These are phyloP conservation scores for Laguncularia racemosa DNA, from an alignment of 345 rosid genomes.

Conservation along the genomic window DNA sequence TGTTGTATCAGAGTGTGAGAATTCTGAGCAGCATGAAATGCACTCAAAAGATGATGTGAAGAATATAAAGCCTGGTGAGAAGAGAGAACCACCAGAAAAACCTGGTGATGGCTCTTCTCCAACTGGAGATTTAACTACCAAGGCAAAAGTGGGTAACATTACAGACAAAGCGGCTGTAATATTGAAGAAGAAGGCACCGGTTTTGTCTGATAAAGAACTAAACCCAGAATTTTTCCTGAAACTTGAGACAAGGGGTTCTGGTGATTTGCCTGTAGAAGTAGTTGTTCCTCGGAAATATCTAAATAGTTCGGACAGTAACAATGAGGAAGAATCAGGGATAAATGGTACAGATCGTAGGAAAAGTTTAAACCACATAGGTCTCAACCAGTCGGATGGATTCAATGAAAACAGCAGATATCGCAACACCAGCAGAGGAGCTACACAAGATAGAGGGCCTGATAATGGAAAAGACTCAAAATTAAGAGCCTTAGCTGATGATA, in stretches of 20 bases:
- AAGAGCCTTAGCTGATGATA: constrained; percentile 51
- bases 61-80: constrained; percentile 30
- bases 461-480: constrained; percentile 46
- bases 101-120: constrained; percentile 37
- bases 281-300: constrained; percentile 71
- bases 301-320: constrained; percentile 47
- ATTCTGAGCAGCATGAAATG: constrained; percentile 24
- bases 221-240: constrained; percentile 97
- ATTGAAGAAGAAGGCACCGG: constrained; percentile 88
- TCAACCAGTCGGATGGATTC: constrained; percentile 31
- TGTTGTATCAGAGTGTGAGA: constrained; percentile 22
- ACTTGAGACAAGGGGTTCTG: constrained; percentile 69
- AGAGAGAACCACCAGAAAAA: constrained; percentile 33
- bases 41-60: constrained; percentile 38
- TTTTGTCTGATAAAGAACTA: constrained; percentile 69
- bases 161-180: constrained; percentile 69
- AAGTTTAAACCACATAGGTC: constrained; percentile 38
- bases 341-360: constrained; percentile 39
- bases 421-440: constrained; percentile 31
- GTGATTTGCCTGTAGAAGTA: constrained; percentile 86
- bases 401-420: constrained; percentile 28
- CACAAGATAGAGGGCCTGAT: constrained; percentile 26
- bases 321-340: constrained; percentile 46
- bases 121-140: constrained; percentile 40
- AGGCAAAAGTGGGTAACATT: constrained; percentile 61